Percentiles rank a stretch among this genome's conserved stretches.
Conservation (phyloP, 495 filamentous ascomycete genomes). For the Geoglossum glabrum region DNA sequence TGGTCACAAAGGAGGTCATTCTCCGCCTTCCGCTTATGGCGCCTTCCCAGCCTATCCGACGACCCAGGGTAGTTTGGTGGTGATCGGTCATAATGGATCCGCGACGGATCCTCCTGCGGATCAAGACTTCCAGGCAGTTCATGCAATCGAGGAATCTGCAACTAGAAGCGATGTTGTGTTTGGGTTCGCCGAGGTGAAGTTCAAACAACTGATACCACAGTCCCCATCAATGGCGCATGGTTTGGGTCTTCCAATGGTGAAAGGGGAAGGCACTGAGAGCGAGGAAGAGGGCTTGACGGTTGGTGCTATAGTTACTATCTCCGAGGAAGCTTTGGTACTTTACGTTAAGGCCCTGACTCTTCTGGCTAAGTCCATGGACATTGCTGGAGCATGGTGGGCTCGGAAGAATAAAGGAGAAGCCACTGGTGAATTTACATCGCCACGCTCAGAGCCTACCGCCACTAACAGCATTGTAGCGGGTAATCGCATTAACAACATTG, state of each 20-base stretch:
- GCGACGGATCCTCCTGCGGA: constrained; percentile 35
- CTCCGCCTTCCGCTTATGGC: constrained; percentile 58
- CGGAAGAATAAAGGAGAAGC: constrained; percentile 50
- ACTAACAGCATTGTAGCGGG: constrained; percentile 34
- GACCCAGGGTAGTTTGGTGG: constrained; percentile 32
- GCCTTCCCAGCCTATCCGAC: constrained; percentile 73
- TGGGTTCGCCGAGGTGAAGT: constrained; percentile 95
- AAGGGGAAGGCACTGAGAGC: constrained; percentile 30
- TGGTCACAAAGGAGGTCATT: constrained; percentile 39
- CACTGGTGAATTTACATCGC: constrained; percentile 25
- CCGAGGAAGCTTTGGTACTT: constrained; percentile 85
- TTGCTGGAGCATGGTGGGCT: constrained; percentile 82
- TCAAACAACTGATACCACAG: constrained; percentile 79
- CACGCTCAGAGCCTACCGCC: constrained; percentile 19
- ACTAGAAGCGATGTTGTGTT: constrained; percentile 88
- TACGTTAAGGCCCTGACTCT: constrained; percentile 86
- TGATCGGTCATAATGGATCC: constrained; percentile 46
- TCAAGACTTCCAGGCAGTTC: constrained; percentile 60
- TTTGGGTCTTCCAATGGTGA: constrained; percentile 34
- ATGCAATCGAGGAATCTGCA: constrained; percentile 74
- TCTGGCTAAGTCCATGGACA: constrained; percentile 88
- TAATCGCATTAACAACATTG: constrained; percentile 69
- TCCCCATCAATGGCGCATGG: constrained; percentile 56
- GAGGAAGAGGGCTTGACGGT: constrained; percentile 53
- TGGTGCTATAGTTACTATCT: constrained; percentile 68